Base-by-base conservation (phyloP, 768 basidiomycete species). In the Tylopilus sp. region DNA sequence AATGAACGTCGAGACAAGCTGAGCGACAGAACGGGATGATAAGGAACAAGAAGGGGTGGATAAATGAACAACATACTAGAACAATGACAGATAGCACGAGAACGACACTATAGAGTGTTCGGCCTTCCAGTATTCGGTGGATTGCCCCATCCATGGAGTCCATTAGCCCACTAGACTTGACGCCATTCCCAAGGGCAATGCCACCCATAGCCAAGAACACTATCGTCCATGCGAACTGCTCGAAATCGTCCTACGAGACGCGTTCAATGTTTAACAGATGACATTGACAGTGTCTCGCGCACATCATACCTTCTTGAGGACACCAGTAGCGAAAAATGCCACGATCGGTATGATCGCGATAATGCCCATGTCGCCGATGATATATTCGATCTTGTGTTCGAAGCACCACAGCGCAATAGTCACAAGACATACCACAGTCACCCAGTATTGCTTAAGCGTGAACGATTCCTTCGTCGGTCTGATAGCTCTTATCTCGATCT, bases 201-300 rank as follows among this genome's bases (percentile, higher is more conserved):
- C 97, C 97, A 22, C 96, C 96, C 97, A 98, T 99, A 5, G 93
- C 92, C 53, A 96, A 78, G 73, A 96, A 96, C 25, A 98, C 92
- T 50, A 96, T 92, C 8, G 87, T 87, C 94, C 94, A 96, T 52
- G 88, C 79, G 70, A 93, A 92, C 63, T 92, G 89, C 64, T 96
- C 92, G 68, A 96, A 98, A 71, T 97, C 93, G 54, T 92, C 92
- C 92, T 94, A 65, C 17, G 36, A 33, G 45, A 36, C 45, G 31
- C 29, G 19, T 55, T n/a, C n/a, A n/a, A n/a, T n/a, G n/a, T n/a
- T n/a, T 28, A 61, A 33, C 49, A 29, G 28, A 30, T 31, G 11
- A 28, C 9, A 45, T 11, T 17, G 12, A 19, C 24, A 2, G n/a
- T 16, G 26, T 9, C 16, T 13, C 22, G 4, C 8, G 19, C 46